Conservation (phyloP, 2,329 filamentous ascomycete species). For the Beauveria medogensis region DNA sequence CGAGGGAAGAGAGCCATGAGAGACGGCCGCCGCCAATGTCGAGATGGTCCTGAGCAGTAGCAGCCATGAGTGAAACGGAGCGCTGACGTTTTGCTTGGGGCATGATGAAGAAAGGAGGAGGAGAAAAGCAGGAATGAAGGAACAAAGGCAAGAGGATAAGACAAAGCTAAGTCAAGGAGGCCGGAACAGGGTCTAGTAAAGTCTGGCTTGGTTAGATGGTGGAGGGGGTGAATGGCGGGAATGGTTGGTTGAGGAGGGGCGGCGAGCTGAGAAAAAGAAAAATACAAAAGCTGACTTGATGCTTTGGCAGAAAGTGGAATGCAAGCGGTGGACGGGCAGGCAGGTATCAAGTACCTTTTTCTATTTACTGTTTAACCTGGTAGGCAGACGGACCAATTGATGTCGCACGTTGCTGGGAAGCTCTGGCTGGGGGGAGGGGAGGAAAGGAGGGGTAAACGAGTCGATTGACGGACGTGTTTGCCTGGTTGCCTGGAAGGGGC, state of each 20-base stretch:
- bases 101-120: conserved; percentile 22
- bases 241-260: conserved; percentile 10
- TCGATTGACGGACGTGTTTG: not conserved
- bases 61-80: conserved; percentile 39
- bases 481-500: no score
- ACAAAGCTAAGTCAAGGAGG: not conserved
- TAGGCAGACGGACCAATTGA: not conserved
- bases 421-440: not conserved
- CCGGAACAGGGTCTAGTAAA: conserved; percentile 2
- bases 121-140: not conserved
- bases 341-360: not conserved
- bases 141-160: not conserved
- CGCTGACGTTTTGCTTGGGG: conserved; percentile 24
- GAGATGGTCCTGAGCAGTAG: conserved; percentile 78
- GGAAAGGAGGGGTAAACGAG: not conserved
- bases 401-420: conserved; percentile 6
- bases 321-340: conserved; percentile 4
- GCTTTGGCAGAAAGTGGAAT: conserved; percentile 2
- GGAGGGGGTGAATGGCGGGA: conserved; percentile 1
- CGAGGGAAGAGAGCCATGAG: conserved; percentile 61
- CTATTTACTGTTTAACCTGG: no score
- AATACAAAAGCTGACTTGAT: not conserved
- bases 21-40: conserved; percentile 66
- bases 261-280: not conserved
- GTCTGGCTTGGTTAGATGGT: not conserved